Evolutionary conservation across 345 rosid species (phyloP).

Genomic region (Eucalyptus dawsonii): DNA sequence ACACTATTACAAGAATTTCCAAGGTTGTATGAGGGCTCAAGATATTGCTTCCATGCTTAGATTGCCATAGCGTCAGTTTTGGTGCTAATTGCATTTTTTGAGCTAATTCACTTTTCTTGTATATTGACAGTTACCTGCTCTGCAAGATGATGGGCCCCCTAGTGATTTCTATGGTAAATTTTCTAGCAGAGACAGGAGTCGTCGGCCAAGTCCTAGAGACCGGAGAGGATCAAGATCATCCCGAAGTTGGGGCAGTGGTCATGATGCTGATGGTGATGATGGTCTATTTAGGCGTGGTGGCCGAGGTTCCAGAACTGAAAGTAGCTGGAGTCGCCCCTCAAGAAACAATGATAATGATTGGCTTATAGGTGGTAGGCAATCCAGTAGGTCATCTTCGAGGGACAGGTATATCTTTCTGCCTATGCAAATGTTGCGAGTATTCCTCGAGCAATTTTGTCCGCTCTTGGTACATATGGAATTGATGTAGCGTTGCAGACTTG

Average conservation of each 20-base stretch:
- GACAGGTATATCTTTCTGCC: conserved; percentile 35
- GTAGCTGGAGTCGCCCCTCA: conserved; percentile 41
- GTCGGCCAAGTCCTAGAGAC: conserved; percentile 41
- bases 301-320: conserved; percentile 22
- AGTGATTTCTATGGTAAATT: conserved; percentile 76
- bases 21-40: conserved; percentile 29
- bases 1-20: conserved; percentile 51
- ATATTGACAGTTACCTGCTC: conserved; percentile 57
- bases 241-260: conserved; percentile 48
- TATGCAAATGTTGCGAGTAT: not conserved
- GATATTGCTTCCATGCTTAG: not conserved
- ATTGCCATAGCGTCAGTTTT: not conserved
- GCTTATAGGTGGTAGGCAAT: conserved; percentile 57
- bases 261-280: conserved; percentile 28
- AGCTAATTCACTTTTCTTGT: not conserved
- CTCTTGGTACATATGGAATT: not conserved
- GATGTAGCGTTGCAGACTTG: not conserved
- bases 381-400: conserved; percentile 31
- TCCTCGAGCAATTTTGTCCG: not conserved
- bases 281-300: conserved; percentile 40
- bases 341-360: conserved; percentile 58
- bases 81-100: not conserved
- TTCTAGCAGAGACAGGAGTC: conserved; percentile 52
- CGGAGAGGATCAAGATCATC: conserved; percentile 46
- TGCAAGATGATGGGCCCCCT: conserved; percentile 91